Evolutionary conservation across 257 asterid genomes (phyloP), one percentile per base, ranked within the genome.

Genomic region (Solanum pimpinellifolium): DNA sequence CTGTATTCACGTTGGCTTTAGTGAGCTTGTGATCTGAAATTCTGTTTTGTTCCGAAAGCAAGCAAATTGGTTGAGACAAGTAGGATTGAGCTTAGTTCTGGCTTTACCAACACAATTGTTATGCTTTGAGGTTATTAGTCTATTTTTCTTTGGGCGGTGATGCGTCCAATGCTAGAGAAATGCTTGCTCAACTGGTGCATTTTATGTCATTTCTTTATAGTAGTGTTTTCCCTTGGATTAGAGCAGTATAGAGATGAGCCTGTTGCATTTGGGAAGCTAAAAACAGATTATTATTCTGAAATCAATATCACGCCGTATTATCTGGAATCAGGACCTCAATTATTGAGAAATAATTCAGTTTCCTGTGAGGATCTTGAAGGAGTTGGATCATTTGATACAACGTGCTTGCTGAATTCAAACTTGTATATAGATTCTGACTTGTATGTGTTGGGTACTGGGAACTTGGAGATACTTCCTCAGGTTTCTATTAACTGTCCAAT

Each of bases 291-390:
- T 65, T 86, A 84, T 75, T 83, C 90, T 62, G 88, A 47, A 86
- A 84, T 66, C 86, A 87, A 66, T 84, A 81, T 76, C 9, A 33
- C 68, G 65, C 15, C 83, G 31, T 76, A 83, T 77, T 78, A 84
- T 86, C 89, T 80, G 69, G 89, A 89, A 81, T 90, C 86, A 33
- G 69, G 89, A 66, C 49, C 73, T 84, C 74, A 88, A 6, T 82
- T 84, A 47, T 88, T 80, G 87, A 62, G 6, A 10, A 91, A 88
- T 87, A 87, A 88, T 80, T 90, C 86, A 86, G 90, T 89, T 84
- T 92, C 98, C 84, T 96, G 99, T 90, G 96, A 91, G 93, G 98
- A 96, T 91, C 95, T 96, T 89, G 91, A 92, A 88, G 99, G 99
- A 83, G 93, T 93, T 88, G 99, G 99, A 47, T 95, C 98, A 56